Base-by-base conservation (phyloP, 1,139 yeast genomes). In the Meyerozyma sp. region DNA sequence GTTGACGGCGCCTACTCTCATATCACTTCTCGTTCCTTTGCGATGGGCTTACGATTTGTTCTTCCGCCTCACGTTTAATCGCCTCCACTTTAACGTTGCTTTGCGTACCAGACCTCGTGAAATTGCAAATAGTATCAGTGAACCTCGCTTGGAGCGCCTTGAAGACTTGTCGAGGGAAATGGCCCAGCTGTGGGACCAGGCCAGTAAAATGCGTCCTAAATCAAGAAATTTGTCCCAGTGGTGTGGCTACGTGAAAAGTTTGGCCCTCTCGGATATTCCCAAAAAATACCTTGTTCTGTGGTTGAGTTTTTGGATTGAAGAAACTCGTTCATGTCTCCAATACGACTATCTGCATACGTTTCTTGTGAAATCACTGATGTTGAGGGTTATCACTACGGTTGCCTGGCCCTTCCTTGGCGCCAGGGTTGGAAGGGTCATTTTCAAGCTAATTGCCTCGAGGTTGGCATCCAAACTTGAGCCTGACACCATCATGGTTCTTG, bases 341-440 rank as follows among this genome's bases (percentile, higher is more conserved):
- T 54, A 65, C 43, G 77, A 73, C 52, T 73, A 66, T 51, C 64
- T 75, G 1, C 32, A 50, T 1, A 49, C 62, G 1, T 52, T 66
- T 10, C 44, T 60, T 1, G 42, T 50, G 30, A 55, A 53, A 14
- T 68, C 72, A 13, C 49, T 56, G 5, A 55, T 67, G 2, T 49
- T 70, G 18, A 52, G 63, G 32, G 49, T 59, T 9, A 44, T 70
- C 13, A 63, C 75, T 5, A 68, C 77, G 0, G 40, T 68, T 8
- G 21, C 63, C 36, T 72, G 77, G 77, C 77, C 78, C 16, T 67
- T 61, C 44, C 23, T 66, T 10, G 61, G 73, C 10, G 61, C 73
- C 0, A 66, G 67, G 43, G 41, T 69, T 2, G 75, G 76, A 0
- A 43, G 44, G 11, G 29, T 63, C 1, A 45, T 70, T 3, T 55